A percentile compares a stretch with the other conserved stretches of the same genome.
Evolutionary conservation across 1,284 basidiomycete species (phyloP).

Genomic region (Fomitopsis schrenkii): DNA sequence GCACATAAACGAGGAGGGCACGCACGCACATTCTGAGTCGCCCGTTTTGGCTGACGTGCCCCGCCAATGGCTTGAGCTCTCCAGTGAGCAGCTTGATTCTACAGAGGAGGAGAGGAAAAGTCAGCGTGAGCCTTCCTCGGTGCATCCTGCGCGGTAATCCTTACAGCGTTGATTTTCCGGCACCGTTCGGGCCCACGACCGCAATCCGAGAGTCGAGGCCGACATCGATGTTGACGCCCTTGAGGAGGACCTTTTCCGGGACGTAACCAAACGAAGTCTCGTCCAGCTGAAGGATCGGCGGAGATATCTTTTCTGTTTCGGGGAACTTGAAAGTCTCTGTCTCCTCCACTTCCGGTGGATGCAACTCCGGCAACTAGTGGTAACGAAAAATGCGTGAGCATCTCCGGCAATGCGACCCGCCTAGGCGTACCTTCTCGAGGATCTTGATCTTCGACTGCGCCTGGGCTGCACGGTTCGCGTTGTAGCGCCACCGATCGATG

Average conservation of each 20-base stretch:
- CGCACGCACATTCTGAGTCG: slow-evolving; percentile 72
- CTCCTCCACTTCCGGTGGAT: slow-evolving; percentile 89
- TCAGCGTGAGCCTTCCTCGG: too few species aligned
- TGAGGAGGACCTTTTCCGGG: slow-evolving; percentile 77
- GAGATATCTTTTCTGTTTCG: slow-evolving; percentile 93
- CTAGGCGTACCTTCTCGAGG: slow-evolving; percentile 73
- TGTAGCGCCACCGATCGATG: slow-evolving; percentile 96
- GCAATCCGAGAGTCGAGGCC: slow-evolving; percentile 88
- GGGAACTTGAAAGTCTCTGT: slow-evolving; percentile 93
- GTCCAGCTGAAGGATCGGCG: slow-evolving; percentile 92
- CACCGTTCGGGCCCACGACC: slow-evolving; percentile 82
- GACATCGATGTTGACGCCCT: slow-evolving; percentile 86
- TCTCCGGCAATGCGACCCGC: background rate
- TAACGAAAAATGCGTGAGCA: background rate
- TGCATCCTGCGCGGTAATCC: slow-evolving; percentile 15
- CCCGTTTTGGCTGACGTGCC: slow-evolving; percentile 88
- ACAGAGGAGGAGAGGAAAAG: background rate
- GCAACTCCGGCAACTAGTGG: slow-evolving; percentile 78
- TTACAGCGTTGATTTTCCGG: slow-evolving; percentile 78
- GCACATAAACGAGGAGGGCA: background rate
- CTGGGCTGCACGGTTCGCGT: slow-evolving; percentile 75
- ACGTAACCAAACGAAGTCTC: slow-evolving; percentile 92
- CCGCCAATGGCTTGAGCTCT: slow-evolving; percentile 77
- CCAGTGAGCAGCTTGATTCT: slow-evolving; percentile 94
- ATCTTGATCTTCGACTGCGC: slow-evolving; percentile 90